Conservation (phyloP, 2,329 filamentous ascomycete species). For the Sarocladium brachiariae region DNA sequence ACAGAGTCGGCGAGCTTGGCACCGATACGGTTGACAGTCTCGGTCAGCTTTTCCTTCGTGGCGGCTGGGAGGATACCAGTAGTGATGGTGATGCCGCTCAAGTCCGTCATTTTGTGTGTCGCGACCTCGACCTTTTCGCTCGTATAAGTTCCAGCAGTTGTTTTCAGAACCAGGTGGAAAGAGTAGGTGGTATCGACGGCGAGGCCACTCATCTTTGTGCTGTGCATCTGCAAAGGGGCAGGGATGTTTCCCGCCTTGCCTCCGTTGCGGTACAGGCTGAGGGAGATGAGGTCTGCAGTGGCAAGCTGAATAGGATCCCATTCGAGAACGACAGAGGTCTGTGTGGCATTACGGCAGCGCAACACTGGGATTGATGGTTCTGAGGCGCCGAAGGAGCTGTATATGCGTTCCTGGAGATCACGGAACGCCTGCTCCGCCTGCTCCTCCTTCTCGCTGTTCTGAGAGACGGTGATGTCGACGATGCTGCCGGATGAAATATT, state of each 20-base stretch:
- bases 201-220: constrained; percentile 93
- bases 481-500: constrained; percentile 96
- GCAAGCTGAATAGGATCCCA: constrained; percentile 95
- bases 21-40: constrained; percentile 79
- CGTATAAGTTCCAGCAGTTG: constrained; percentile 78
- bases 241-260: constrained; percentile 96
- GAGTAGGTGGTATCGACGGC: constrained; percentile 95
- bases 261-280: constrained; percentile 90
- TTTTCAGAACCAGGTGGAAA: constrained; percentile 88
- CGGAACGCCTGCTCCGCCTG: constrained; percentile 71
- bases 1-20: constrained; percentile 86
- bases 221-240: constrained; percentile 75
- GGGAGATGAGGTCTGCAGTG: constrained; percentile 81
- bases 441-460: constrained; percentile 74
- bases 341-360: constrained; percentile 91
- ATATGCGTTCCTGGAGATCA: constrained; percentile 82
- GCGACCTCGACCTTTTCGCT: constrained; percentile 79
- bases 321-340: constrained; percentile 96
- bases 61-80: constrained; percentile 74
- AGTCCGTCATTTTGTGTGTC: constrained; percentile 98
- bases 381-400: constrained; percentile 73
- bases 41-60: constrained; percentile 64
- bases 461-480: constrained; percentile 91
- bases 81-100: constrained; percentile 91
- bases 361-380: constrained; percentile 72